Conservation (phyloP, 768 basidiomycete genomes). For the Lactifluus echinatus region DNA sequence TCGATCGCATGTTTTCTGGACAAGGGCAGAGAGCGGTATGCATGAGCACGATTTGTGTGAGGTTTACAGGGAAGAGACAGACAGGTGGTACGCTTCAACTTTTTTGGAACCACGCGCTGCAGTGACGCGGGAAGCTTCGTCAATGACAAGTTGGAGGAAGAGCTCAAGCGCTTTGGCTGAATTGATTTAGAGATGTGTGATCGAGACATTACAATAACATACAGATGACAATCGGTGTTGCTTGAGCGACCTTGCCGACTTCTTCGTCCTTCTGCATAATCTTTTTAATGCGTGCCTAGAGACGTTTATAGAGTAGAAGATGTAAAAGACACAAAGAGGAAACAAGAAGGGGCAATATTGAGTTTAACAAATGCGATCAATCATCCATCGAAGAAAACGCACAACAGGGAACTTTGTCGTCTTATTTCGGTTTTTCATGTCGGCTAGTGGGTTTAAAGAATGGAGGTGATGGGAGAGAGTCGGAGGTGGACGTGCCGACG, state of each 20-base stretch:
- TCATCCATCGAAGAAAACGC: slow-evolving; percentile 27
- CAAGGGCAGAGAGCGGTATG: background rate
- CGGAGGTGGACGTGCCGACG: background rate
- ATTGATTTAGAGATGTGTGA: background rate
- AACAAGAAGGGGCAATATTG: background rate
- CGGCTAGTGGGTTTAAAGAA: background rate
- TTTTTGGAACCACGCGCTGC: slow-evolving; percentile 72
- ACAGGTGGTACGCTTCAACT: slow-evolving; percentile 90
- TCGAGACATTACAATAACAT: slow-evolving; percentile 28
- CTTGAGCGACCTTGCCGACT: slow-evolving; percentile 95
- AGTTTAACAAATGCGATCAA: background rate
- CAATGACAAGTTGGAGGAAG: slow-evolving; percentile 78
- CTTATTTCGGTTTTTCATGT: slow-evolving; percentile 87
- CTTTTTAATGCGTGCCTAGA: slow-evolving; percentile 93
- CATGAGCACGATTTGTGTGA: background rate
- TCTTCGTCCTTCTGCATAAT: slow-evolving; percentile 99
- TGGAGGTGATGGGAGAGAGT: background rate
- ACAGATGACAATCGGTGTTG: slow-evolving; percentile 96
- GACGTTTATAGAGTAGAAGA: background rate
- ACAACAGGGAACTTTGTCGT: slow-evolving; percentile 89
- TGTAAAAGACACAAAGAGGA: background rate
- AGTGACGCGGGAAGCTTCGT: slow-evolving; percentile 77
- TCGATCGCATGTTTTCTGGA: slow-evolving; percentile 86
- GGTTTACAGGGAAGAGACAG: background rate
- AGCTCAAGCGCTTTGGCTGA: slow-evolving; percentile 91